These are phyloP conservation scores for Ilyonectria sp. DNA, from an alignment of 2,329 filamentous ascomycete species.

Conservation along the genomic window DNA sequence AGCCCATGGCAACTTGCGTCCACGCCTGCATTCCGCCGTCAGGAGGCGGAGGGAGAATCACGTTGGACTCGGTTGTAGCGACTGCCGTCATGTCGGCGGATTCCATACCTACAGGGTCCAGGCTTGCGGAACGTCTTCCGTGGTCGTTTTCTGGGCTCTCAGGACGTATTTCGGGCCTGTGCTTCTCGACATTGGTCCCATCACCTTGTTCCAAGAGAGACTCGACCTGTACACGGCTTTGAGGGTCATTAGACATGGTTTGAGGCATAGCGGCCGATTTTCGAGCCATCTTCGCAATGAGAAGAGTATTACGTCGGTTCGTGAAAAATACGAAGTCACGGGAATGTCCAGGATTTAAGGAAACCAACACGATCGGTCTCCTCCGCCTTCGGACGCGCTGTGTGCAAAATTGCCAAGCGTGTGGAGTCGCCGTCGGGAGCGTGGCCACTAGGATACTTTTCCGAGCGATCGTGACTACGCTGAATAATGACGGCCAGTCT, in stretches of 20 bases:
- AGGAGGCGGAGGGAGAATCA: conserved; percentile 38
- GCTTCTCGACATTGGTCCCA: conserved; percentile 12
- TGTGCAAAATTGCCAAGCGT: conserved; percentile 1
- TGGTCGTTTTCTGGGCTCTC: conserved; percentile 1
- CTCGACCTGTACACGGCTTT: background rate
- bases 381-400: conserved; percentile 27
- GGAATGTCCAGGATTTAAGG: conserved; percentile 34
- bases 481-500: conserved; percentile 19
- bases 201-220: background rate
- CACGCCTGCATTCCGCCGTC: conserved; percentile 51
- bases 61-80: conserved; percentile 19
- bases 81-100: conserved; percentile 16
- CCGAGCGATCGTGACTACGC: conserved; percentile 23
- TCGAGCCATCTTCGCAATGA: background rate
- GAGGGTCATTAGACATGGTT: background rate
- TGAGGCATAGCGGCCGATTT: background rate
- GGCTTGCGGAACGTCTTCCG: conserved; percentile 7
- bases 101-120: conserved; percentile 4
- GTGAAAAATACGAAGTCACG: conserved; percentile 10
- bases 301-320: background rate
- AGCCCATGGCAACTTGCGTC: conserved; percentile 57
- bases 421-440: conserved; percentile 23
- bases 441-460: conserved; percentile 29
- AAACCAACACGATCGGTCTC: background rate
- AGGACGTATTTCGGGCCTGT: background rate